phyloP scores from a whole-genome alignment of 2,329 filamentous ascomycete genomes.

The Helicocarpus griseus region DNA sequence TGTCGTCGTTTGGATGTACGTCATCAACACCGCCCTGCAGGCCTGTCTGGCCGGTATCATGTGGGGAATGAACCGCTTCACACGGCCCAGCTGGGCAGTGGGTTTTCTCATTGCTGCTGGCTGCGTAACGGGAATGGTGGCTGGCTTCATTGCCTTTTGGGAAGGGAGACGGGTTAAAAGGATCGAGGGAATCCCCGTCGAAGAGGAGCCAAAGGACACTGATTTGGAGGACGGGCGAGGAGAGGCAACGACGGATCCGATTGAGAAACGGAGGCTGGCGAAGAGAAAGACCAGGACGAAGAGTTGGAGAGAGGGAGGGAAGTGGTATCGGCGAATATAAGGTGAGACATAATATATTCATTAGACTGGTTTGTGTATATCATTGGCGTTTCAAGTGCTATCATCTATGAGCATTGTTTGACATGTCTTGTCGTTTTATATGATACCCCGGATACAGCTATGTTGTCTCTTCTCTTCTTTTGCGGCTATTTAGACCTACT shows the following conservation, averaged over 20 bases:
- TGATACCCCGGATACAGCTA: not conserved
- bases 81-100: conserved; percentile 69
- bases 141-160: conserved; percentile 58
- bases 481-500: not conserved
- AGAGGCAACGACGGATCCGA: not conserved
- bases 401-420: too few species aligned
- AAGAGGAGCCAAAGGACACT: conserved; percentile 39
- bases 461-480: not conserved
- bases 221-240: not conserved
- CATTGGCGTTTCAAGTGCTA: not conserved
- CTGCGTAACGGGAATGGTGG: conserved; percentile 58
- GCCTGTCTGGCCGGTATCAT: conserved; percentile 65
- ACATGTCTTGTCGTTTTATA: not conserved
- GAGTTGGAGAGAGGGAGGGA: not conserved
- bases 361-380: not conserved
- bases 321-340: conserved; percentile 3
- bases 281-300: not conserved
- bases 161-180: conserved; percentile 64
- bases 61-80: conserved; percentile 67
- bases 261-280: not conserved
- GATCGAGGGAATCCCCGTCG: conserved; percentile 60
- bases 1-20: conserved; percentile 67
- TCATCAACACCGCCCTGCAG: conserved; percentile 72
- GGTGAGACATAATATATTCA: not conserved
- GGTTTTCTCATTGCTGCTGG: conserved; percentile 69